These are phyloP conservation scores for Septoria linicola DNA, from an alignment of 2,329 filamentous ascomycete genomes.

Conservation along the genomic window DNA sequence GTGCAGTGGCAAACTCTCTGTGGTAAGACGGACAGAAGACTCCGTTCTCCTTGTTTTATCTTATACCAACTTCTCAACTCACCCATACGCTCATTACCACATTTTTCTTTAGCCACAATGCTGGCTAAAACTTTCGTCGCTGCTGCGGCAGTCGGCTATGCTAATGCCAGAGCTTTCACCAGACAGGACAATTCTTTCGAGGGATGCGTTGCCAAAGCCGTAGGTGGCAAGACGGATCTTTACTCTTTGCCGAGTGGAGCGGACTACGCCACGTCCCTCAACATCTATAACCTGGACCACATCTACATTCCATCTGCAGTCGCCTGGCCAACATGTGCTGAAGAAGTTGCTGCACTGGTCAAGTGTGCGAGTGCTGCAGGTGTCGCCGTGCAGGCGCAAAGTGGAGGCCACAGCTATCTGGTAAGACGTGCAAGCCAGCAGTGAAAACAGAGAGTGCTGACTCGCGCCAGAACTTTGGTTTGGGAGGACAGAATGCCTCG, in stretches of 20 bases:
- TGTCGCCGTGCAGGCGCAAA: slow-evolving; percentile 15
- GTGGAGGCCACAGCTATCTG: slow-evolving; percentile 21
- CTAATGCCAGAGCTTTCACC: slow-evolving; percentile 3
- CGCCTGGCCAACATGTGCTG: slow-evolving; percentile 10
- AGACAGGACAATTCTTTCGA: slow-evolving; percentile 2
- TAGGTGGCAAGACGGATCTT: slow-evolving; percentile 6
- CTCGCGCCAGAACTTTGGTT: slow-evolving; percentile 7
- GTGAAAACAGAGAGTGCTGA: neutral
- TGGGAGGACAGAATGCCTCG: slow-evolving; percentile 19
- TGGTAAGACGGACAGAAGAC: no score
- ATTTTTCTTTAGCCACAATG: slow-evolving; percentile 2
- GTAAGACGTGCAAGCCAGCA: neutral
- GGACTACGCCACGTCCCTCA: slow-evolving; percentile 10
- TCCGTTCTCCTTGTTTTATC: no score
- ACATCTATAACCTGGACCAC: slow-evolving; percentile 20
- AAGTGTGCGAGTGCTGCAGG: slow-evolving; percentile 10
- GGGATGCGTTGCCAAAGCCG: slow-evolving; percentile 15
- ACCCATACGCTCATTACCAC: neutral
- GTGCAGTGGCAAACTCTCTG: no score
- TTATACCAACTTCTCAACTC: neutral
- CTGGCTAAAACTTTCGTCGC: slow-evolving; percentile 2
- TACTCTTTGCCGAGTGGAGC: slow-evolving; percentile 13
- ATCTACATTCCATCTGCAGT: slow-evolving; percentile 18
- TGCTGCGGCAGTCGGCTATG: slow-evolving; percentile 2
- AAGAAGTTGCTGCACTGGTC: slow-evolving; percentile 15